Evolutionary conservation across 345 rosid species (phyloP), one percentile per base, ranked within the genome.

Genomic region (Syzygium oleosum): DNA sequence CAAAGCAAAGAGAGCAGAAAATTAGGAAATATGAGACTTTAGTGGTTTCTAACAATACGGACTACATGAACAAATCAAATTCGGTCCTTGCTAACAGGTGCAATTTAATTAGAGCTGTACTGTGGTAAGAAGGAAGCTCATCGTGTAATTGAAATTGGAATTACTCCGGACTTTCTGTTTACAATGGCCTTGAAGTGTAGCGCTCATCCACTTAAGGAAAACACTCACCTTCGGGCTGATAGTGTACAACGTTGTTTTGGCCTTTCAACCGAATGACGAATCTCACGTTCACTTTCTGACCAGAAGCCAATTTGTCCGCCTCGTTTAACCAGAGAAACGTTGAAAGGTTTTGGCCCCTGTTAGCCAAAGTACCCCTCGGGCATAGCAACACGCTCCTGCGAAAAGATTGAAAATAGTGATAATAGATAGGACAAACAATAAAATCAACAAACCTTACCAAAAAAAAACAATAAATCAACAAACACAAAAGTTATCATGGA

Each of bases 1-100:
- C 79, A 68, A 31, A 34, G 46, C 43, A 68, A 68, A 68, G 43
- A 17, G 79, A 16, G 46, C 43, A 68, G 6, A 68, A 68, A 31
- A 31, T 34, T 31, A 34, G 2, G 23, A 68, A 34, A 34, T 0
- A 68, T 68, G 46, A 34, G 23, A 31, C 9, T 8, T 5, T 12
- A 0, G 22, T 23, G 2, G 7, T 17, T 68, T 68, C 79, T 2
- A 68, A 68, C 5, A 1, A 31, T 1, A 31, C 1, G 0, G 2
- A 17, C 23, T 68, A 9, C 43, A 31, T 68, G 43, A 68, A 68
- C 79, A 34, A 34, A 65, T 31, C 0, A 10, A 53, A 17, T 8
- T 16, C 55, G 55, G 7, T 17, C 7, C 22, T 17, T 17, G 7
- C 7, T 19, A 54, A 19, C 23, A 9, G 46, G 79, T 68, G 79